Evolutionary conservation across 257 asterid genomes (phyloP).

Genomic region (Solanum chmielewskii): DNA sequence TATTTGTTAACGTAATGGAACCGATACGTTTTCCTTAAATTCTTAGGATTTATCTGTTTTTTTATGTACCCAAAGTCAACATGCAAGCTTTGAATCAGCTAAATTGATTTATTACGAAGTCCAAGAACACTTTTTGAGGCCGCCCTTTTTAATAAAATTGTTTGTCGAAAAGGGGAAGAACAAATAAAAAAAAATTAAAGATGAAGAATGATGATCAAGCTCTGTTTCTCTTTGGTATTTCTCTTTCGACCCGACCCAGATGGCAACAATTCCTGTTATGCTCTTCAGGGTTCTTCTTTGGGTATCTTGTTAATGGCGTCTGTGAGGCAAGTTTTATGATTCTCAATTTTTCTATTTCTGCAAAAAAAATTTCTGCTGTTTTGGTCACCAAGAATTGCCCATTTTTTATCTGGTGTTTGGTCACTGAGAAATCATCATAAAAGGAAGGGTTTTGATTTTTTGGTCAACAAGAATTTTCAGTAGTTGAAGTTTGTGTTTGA

Average conservation of each 20-base stretch:
- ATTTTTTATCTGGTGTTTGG: background rate
- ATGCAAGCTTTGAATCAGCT: constrained; percentile 25
- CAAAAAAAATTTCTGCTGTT: background rate
- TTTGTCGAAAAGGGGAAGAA: background rate
- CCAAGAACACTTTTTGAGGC: background rate
- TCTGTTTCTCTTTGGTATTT: constrained; percentile 75
- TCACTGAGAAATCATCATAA: background rate
- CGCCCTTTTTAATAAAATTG: background rate
- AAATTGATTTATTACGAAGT: constrained; percentile 15
- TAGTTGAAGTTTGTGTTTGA: background rate
- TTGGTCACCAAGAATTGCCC: background rate
- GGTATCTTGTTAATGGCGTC: constrained; percentile 82
- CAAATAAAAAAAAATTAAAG: background rate
- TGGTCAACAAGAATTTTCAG: background rate
- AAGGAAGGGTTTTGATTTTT: background rate
- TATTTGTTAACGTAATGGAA: constrained; percentile 22
- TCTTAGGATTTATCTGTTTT: background rate
- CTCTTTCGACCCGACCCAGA: constrained; percentile 50
- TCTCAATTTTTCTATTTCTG: background rate
- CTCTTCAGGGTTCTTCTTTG: constrained; percentile 88
- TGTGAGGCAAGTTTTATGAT: constrained; percentile 53
- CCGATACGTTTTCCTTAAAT: constrained; percentile 30
- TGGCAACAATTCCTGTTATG: constrained; percentile 91
- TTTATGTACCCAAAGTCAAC: constrained; percentile 30
- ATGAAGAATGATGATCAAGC: constrained; percentile 72